Percentiles rank a stretch among this genome's conserved stretches.
Conservation (phyloP, 139 green algal genomes). For the Tetradesmus lagerheimii region DNA sequence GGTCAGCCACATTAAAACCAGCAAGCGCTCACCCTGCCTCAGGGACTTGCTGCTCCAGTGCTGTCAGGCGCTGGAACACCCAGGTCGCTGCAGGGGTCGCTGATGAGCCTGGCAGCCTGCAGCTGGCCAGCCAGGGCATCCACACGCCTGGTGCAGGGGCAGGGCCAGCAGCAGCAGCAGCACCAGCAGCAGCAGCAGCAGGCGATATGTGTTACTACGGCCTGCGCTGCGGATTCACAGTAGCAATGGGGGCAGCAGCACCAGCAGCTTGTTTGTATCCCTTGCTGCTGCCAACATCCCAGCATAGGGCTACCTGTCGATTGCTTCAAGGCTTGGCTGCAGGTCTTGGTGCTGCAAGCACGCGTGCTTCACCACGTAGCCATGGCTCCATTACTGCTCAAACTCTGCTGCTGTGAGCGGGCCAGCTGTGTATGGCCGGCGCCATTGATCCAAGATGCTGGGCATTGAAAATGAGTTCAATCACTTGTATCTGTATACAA, state of each 20-base stretch:
- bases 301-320: not conserved
- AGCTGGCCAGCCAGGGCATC: constrained; percentile 16
- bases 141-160: constrained; percentile 15
- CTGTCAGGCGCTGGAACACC: constrained; percentile 29
- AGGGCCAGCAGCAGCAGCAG: not conserved
- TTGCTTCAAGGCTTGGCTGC: not conserved
- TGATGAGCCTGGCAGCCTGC: not conserved
- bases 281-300: not conserved
- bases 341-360: constrained; percentile 11
- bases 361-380: constrained; percentile 4
- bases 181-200: not conserved
- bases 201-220: too few species aligned
- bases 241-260: too few species aligned
- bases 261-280: too few species aligned
- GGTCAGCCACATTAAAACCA: too few species aligned
- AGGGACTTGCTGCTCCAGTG: constrained; percentile 13
- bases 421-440: constrained; percentile 25
- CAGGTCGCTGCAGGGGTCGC: not conserved
- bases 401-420: constrained; percentile 16
- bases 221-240: too few species aligned
- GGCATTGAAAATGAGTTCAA: not conserved
- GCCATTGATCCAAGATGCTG: constrained; percentile 5
- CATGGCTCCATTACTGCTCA: constrained; percentile 31
- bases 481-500: not conserved
- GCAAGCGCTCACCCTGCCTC: constrained; percentile 18